Conservation (phyloP, 371 early-diverging fungal genomes). For the Capillidium heterosporum region DNA sequence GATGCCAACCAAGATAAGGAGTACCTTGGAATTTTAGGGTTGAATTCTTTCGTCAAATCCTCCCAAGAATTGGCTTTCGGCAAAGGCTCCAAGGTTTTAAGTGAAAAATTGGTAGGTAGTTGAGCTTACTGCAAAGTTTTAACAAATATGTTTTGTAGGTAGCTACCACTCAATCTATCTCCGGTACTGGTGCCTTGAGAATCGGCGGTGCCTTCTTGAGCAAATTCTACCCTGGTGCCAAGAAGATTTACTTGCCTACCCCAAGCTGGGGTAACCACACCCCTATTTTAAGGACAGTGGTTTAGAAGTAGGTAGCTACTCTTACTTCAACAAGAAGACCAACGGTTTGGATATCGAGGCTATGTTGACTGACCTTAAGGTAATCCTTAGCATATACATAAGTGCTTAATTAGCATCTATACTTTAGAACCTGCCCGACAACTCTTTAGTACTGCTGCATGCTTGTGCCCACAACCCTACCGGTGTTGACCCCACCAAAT, state of each 20-base stretch:
- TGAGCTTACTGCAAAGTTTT: neutral
- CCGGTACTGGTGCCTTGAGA: conserved; percentile 94
- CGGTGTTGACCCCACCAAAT: conserved; percentile 88
- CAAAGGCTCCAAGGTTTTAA: conserved; percentile 43
- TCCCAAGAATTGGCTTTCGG: conserved; percentile 83
- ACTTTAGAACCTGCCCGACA: conserved; percentile 45
- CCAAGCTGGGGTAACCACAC: conserved; percentile 98
- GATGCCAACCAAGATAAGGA: conserved; percentile 72
- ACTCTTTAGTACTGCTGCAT: conserved; percentile 84
- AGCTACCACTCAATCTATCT: conserved; percentile 83
- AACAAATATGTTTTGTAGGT: conserved; percentile 19
- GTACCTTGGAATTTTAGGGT: conserved; percentile 90
- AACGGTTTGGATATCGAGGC: conserved; percentile 86
- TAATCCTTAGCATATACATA: conserved; percentile 7
- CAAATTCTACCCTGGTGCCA: conserved; percentile 63
- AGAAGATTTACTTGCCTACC: conserved; percentile 81
- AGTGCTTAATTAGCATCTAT: neutral
- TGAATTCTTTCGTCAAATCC: conserved; percentile 61
- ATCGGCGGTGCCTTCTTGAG: conserved; percentile 83
- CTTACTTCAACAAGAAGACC: conserved; percentile 86
- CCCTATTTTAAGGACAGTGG: conserved; percentile 86
- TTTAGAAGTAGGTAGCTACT: conserved; percentile 67
- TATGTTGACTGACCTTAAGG: conserved; percentile 75
- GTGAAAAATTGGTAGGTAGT: conserved; percentile 39
- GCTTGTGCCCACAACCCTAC: conserved; percentile 99